These are phyloP conservation scores for Trichoderma sp. DNA, from an alignment of 2,329 filamentous ascomycete genomes.

Conservation along the genomic window DNA sequence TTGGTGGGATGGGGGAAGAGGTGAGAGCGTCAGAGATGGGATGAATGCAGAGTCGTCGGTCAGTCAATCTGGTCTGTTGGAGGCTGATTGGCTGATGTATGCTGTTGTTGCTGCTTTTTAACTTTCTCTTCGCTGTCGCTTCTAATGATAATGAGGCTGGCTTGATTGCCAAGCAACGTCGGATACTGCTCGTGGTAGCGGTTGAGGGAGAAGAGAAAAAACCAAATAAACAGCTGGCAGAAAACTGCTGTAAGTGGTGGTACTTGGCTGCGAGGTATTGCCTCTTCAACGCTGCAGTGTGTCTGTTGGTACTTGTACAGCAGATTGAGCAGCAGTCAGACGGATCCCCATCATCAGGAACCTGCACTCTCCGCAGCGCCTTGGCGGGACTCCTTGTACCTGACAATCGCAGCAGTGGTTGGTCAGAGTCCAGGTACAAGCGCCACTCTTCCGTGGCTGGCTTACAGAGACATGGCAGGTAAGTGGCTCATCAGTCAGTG, in stretches of 20 bases:
- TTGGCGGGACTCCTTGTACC: background rate
- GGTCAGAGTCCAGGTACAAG: background rate
- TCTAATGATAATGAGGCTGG: background rate
- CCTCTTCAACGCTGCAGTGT: background rate
- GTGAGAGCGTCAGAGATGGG: background rate
- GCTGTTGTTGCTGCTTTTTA: background rate
- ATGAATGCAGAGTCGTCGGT: background rate
- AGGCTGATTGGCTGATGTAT: background rate
- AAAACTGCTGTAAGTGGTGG: background rate
- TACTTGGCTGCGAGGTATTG: background rate
- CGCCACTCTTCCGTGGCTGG: background rate
- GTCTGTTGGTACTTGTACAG: background rate
- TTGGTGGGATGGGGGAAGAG: background rate
- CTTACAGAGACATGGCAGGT: background rate
- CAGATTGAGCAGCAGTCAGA: conserved; percentile 5
- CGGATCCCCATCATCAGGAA: conserved; percentile 9
- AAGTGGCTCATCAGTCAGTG: background rate
- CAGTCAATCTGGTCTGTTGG: background rate
- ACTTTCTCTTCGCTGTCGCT: background rate
- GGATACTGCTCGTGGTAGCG: background rate
- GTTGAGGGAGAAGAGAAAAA: background rate
- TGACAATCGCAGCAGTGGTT: background rate
- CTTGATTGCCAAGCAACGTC: background rate
- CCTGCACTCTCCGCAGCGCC: background rate
- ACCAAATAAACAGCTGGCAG: background rate